Evolutionary conservation across 345 rosid species (phyloP).

Genomic region (rapeseed (Brassica napus)): DNA sequence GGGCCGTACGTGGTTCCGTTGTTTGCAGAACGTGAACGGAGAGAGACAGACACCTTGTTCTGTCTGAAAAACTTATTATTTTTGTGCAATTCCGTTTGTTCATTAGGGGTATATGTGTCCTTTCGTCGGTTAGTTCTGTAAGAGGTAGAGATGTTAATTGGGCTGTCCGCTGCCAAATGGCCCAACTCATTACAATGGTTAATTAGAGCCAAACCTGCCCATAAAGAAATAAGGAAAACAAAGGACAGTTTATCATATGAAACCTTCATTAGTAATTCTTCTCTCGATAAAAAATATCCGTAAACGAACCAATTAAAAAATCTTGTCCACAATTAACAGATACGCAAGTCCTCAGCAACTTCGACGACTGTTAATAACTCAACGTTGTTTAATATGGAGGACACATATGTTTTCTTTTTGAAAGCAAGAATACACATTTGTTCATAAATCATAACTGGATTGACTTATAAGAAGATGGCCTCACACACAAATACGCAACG

Average conservation of each 20-base stretch:
- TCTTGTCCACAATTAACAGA: too few relatives aligned
- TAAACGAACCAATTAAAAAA: too few relatives aligned
- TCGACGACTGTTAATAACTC: too few relatives aligned
- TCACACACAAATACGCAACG: background rate
- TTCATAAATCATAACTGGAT: background rate
- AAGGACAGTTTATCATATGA: background rate
- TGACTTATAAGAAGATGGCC: background rate
- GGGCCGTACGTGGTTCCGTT: constrained; percentile 41
- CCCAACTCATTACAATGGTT: background rate
- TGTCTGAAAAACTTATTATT: background rate
- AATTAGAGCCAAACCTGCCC: background rate
- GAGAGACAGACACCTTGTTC: constrained; percentile 14
- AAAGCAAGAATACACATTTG: too few relatives aligned
- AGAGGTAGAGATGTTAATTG: background rate
- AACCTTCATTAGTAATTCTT: background rate
- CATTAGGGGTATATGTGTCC: constrained; percentile 4
- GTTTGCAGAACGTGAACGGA: constrained; percentile 33
- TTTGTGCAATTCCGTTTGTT: background rate
- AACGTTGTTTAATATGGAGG: too few relatives aligned
- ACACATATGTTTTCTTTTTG: too few relatives aligned
- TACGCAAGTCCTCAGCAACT: too few relatives aligned
- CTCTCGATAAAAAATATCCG: background rate
- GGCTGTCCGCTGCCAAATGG: background rate
- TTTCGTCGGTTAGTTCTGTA: background rate
- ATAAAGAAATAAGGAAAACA: background rate